Evolutionary conservation across 768 basidiomycete genomes (phyloP).

Genomic region (Strobilomyces dryophilus): DNA sequence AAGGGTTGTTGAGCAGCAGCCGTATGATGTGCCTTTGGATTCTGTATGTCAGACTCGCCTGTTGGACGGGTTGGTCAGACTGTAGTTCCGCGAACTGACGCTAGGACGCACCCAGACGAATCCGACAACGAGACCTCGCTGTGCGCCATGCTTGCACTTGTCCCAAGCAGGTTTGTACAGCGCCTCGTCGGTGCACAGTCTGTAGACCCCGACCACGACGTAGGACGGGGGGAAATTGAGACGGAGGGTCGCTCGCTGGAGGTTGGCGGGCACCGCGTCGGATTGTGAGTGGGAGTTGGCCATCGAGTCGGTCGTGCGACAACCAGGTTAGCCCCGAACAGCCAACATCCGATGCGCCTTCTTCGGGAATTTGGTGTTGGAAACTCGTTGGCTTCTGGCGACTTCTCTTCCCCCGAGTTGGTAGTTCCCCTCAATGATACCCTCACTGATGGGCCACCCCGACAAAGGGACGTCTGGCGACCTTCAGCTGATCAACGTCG

Average conservation of each 20-base stretch:
- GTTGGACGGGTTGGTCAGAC: conserved; percentile 2
- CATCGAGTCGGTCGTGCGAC: not conserved
- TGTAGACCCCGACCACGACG: conserved; percentile 78
- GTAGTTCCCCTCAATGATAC: not conserved
- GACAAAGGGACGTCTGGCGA: not conserved
- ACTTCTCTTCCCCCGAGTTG: not conserved
- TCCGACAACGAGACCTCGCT: conserved; percentile 67
- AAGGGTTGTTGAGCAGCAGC: conserved; percentile 20
- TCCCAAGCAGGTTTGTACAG: conserved; percentile 77
- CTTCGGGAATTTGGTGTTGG: not conserved
- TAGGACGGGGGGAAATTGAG: conserved; percentile 82
- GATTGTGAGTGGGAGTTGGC: not conserved
- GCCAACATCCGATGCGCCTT: not conserved
- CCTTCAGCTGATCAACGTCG: conserved; percentile 25
- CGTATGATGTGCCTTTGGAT: conserved; percentile 67
- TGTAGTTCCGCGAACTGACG: not conserved
- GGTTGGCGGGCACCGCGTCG: conserved; percentile 39
- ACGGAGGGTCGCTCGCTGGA: conserved; percentile 53
- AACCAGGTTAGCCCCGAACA: too few species aligned
- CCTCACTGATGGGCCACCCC: not conserved
- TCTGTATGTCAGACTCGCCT: conserved; percentile 68
- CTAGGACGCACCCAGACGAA: conserved; percentile 55
- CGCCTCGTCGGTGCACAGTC: conserved; percentile 68
- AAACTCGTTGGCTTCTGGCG: not conserved
- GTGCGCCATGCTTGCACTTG: conserved; percentile 76